A percentile compares a stretch with the other conserved stretches of the same genome.
phyloP scores from a whole-genome alignment of 1,284 basidiomycete genomes.

The Peniophora sp. region DNA sequence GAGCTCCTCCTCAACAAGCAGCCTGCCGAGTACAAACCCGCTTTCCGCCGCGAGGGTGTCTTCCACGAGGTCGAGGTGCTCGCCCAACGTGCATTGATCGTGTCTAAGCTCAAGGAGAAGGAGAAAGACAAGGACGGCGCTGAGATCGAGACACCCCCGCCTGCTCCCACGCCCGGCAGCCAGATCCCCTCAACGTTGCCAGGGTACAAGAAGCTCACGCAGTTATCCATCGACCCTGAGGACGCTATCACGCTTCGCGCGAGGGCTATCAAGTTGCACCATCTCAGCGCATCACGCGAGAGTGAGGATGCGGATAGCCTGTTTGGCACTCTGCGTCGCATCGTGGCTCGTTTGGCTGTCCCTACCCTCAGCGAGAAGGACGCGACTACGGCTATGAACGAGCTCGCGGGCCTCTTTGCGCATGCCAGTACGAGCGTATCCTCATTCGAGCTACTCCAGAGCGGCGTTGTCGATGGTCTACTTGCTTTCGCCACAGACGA shows the following conservation, averaged over 20 bases:
- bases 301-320: slow-evolving; percentile 56
- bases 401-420: slow-evolving; percentile 75
- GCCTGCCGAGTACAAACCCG: slow-evolving; percentile 75
- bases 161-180: slow-evolving; percentile 23
- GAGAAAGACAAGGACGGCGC: slow-evolving; percentile 26
- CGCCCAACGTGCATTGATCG: slow-evolving; percentile 52
- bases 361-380: slow-evolving; percentile 55
- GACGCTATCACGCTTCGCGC: slow-evolving; percentile 88
- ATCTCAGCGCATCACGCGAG: slow-evolving; percentile 47
- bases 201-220: slow-evolving; percentile 59
- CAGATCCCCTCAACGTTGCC: slow-evolving; percentile 37
- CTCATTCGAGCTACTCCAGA: slow-evolving; percentile 93
- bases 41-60: slow-evolving; percentile 89
- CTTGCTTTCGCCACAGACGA: slow-evolving; percentile 76
- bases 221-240: slow-evolving; percentile 68
- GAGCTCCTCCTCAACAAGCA: slow-evolving; percentile 82
- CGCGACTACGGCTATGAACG: slow-evolving; percentile 55
- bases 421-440: slow-evolving; percentile 78
- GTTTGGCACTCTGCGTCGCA: slow-evolving; percentile 52
- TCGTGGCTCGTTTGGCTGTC: slow-evolving; percentile 58
- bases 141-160: slow-evolving; percentile 29
- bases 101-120: slow-evolving; percentile 48
- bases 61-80: slow-evolving; percentile 84
- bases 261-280: slow-evolving; percentile 78
- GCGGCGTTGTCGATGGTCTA: slow-evolving; percentile 85